phyloP scores from a whole-genome alignment of 164 flowering plant genomes.

The Cinnamomum chago region DNA sequence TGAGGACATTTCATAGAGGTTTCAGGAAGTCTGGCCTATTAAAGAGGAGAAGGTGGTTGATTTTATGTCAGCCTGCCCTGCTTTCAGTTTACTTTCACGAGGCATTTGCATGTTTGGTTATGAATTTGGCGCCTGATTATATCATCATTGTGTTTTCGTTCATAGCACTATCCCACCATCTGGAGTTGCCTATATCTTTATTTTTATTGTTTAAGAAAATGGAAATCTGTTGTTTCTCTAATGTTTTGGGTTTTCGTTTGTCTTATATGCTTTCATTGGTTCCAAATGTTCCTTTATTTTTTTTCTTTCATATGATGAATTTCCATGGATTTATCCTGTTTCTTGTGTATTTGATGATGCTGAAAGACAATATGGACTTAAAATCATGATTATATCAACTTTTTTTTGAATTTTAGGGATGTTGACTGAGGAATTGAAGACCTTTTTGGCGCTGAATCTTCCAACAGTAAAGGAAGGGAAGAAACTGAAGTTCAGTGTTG shows the following conservation, averaged over 20 bases:
- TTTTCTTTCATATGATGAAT: background rate
- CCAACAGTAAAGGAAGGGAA: constrained; percentile 83
- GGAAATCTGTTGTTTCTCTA: background rate
- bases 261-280: background rate
- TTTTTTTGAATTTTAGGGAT: constrained; percentile 38
- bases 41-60: too few species aligned
- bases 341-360: background rate
- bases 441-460: constrained; percentile 77
- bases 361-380: background rate
- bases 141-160: too few species aligned
- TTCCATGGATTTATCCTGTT: background rate
- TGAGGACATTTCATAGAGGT: too few species aligned
- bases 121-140: too few species aligned
- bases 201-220: too few species aligned
- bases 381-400: background rate
- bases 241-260: background rate
- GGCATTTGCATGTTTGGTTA: too few species aligned
- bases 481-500: constrained; percentile 72
- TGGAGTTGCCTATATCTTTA: too few species aligned
- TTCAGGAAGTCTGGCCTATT: too few species aligned
- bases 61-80: too few species aligned
- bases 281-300: background rate
- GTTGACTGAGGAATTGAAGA: constrained; percentile 91
- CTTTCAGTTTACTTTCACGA: too few species aligned
- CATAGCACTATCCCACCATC: too few species aligned